Evolutionary conservation across 2,329 filamentous ascomycete genomes (phyloP).

Genomic region (Shiraia sp.): DNA sequence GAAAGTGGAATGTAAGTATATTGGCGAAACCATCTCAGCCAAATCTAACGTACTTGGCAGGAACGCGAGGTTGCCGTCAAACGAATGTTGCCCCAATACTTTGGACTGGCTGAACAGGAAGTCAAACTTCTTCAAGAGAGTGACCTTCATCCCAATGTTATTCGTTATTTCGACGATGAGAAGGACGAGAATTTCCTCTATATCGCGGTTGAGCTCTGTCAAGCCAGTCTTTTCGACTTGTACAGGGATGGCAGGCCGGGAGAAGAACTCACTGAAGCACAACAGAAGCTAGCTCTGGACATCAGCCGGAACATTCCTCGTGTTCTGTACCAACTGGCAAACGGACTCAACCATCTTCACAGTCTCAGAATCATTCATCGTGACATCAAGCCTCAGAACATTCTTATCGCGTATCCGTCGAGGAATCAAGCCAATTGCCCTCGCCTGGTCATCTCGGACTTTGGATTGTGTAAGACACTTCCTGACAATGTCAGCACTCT

Average conservation of each 20-base stretch:
- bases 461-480: constrained; percentile 95
- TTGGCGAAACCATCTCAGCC: not conserved
- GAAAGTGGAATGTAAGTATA: constrained; percentile 73
- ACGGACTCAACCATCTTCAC: constrained; percentile 86
- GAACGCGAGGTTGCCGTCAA: constrained; percentile 93
- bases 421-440: constrained; percentile 71
- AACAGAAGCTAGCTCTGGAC: constrained; percentile 69
- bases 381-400: constrained; percentile 97
- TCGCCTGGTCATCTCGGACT: constrained; percentile 94
- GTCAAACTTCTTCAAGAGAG: constrained; percentile 88
- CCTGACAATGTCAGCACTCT: constrained; percentile 94
- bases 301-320: constrained; percentile 76
- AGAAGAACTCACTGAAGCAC: constrained; percentile 60
- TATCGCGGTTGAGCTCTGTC: constrained; percentile 92
- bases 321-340: constrained; percentile 85
- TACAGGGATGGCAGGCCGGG: constrained; percentile 65
- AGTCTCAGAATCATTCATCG: constrained; percentile 92
- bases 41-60: constrained; percentile 23
- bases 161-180: constrained; percentile 93
- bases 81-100: constrained; percentile 94
- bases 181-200: constrained; percentile 89
- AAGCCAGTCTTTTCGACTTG: constrained; percentile 89
- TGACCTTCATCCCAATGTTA: constrained; percentile 94
- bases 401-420: constrained; percentile 74
- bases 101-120: constrained; percentile 92